Base-by-base conservation (phyloP, 1,139 yeast species). In the Magnusiomyces suaveolens region DNA sequence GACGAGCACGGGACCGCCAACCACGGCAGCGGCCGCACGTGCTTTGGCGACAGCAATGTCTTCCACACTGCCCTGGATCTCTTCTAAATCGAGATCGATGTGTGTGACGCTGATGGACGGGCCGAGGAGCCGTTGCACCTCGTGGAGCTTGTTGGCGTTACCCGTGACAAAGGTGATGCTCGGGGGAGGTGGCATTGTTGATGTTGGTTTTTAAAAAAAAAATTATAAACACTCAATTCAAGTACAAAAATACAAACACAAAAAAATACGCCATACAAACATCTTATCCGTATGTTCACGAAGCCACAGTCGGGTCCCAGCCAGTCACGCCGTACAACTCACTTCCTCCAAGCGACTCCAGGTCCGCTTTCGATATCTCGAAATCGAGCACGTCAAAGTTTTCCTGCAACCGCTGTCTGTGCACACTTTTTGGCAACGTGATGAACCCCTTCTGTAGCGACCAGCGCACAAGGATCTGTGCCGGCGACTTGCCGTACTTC, bases 31-130 rank as follows among this genome's bases (percentile, higher is more conserved):
- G 1, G 98, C 99, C 43, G 81, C 74, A 60, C 74, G 70, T 53
- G 95, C 90, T 69, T 94, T 94, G 64, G 83, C 87, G 50, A 74
- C 77, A 0, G 96, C 86, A 39, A 94, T 92, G 56, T 86, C 85
- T 51, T 84, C 84, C 52, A 89, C 78, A 21, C 92, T 73, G 36
- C 97, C 98, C 72, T 94, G 99, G 51, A 92, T 71, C 70, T 94
- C 99, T 55, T 84, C 94, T 33, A 92, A 74, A 66, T 92, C 97
- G 43, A 92, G 69, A 21, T 83, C 75, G 60, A 78, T 70, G 60
- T 78, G 70, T 67, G 85, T 87, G 20, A 21, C 29, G 32, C 41
- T 20, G 47, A 74, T 72, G 24, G 59, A 62, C 47, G 72, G 75
- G 6, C 88, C 88, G 26, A 92, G 78, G 55, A 92, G 85, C 56